These are phyloP conservation scores for Fusarium odoratissimum DNA, from an alignment of 2,329 filamentous ascomycete species.

Conservation along the genomic window DNA sequence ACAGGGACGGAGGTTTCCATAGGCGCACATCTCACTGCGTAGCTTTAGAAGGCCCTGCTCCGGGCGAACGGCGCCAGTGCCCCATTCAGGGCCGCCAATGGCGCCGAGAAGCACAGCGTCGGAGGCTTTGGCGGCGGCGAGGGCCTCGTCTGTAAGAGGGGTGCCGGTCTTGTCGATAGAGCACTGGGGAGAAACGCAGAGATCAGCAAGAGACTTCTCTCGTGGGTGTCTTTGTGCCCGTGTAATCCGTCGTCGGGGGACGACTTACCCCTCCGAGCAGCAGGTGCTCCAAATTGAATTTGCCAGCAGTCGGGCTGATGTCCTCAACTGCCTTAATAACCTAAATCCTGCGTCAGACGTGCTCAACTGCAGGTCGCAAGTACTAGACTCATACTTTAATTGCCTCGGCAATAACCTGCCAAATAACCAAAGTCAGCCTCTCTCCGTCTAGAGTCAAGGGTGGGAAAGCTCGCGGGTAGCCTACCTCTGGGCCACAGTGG, in stretches of 20 bases:
- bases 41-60: constrained; percentile 93
- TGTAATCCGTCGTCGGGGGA: background rate
- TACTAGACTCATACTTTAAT: constrained; percentile 73
- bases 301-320: constrained; percentile 72
- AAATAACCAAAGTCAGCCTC: constrained; percentile 26
- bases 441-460: background rate
- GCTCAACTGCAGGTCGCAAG: background rate
- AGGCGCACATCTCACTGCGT: constrained; percentile 93
- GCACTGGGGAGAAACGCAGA: constrained; percentile 63
- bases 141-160: constrained; percentile 85
- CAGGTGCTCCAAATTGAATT: constrained; percentile 92
- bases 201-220: background rate
- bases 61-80: constrained; percentile 85
- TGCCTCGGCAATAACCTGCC: constrained; percentile 81
- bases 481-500: constrained; percentile 87
- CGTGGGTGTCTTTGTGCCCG: background rate
- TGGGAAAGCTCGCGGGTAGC: constrained; percentile 41
- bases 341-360: constrained; percentile 57
- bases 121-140: constrained; percentile 84
- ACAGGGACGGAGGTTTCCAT: constrained; percentile 95
- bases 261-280: constrained; percentile 86
- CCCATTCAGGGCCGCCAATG: constrained; percentile 98
- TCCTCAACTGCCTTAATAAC: constrained; percentile 84
- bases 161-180: constrained; percentile 89
- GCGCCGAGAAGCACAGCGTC: constrained; percentile 93